Evolutionary conservation across 202 grass and related monocot genomes (phyloP).

Genomic region (Zoysia matrella): DNA sequence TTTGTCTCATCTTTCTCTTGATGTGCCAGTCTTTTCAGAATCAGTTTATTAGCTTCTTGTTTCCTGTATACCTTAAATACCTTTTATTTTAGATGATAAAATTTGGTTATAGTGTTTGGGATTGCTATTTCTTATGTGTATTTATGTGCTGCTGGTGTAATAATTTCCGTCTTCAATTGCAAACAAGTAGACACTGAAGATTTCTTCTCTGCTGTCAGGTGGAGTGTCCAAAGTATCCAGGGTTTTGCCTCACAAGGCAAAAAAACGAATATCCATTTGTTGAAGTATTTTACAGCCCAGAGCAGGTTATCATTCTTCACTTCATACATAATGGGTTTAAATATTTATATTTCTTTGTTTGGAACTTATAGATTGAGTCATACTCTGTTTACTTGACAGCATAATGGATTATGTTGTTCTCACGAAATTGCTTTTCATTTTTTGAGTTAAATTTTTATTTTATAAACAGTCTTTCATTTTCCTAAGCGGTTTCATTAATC

Average conservation of each 20-base stretch:
- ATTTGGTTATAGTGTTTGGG: constrained; percentile 2
- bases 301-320: constrained; percentile 59
- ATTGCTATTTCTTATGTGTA: background rate
- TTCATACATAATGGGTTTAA: background rate
- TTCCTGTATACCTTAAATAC: constrained; percentile 5
- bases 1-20: constrained; percentile 13
- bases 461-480: background rate
- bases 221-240: constrained; percentile 93
- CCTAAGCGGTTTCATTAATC: background rate
- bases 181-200: background rate
- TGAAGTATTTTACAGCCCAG: constrained; percentile 95
- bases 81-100: background rate
- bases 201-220: constrained; percentile 50
- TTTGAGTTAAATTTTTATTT: background rate
- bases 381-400: background rate
- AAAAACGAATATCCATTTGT: constrained; percentile 92
- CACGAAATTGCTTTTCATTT: background rate
- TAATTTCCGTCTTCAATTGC: background rate
- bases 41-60: background rate
- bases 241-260: constrained; percentile 88
- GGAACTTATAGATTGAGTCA: background rate
- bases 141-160: background rate
- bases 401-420: background rate
- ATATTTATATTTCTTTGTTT: background rate
- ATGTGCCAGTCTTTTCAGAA: constrained; percentile 24